Conservation (phyloP, 805 yeast genomes). For the Lipomyces yamadae region DNA sequence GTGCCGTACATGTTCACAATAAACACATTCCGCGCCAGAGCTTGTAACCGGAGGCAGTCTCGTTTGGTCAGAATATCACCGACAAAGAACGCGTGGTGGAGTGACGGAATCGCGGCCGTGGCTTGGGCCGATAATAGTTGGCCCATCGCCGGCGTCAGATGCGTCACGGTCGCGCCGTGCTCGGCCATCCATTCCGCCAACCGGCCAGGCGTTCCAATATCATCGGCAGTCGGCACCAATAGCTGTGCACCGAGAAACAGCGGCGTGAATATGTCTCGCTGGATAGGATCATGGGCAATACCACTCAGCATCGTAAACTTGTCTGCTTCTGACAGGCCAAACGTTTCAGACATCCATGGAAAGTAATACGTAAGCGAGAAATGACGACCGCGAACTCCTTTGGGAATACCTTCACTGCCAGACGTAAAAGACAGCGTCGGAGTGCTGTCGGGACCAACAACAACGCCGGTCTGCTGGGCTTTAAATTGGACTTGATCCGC, state of each 20-base stretch:
- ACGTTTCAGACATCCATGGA: constrained; percentile 96
- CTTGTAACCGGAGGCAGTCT: constrained; percentile 91
- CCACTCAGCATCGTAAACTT: constrained; percentile 97
- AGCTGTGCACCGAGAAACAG: constrained; percentile 92
- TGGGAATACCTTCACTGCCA: constrained; percentile 98
- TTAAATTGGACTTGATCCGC: constrained; percentile 53
- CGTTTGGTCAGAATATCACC: constrained; percentile 97
- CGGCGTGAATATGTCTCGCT: constrained; percentile 99
- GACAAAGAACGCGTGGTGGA: constrained; percentile 97
- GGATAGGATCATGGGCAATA: constrained; percentile 99
- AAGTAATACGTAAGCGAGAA: constrained; percentile 95
- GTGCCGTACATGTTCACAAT: constrained; percentile 99
- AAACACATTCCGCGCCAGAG: constrained; percentile 83
- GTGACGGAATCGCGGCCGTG: constrained; percentile 74
- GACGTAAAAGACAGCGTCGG: constrained; percentile 97
- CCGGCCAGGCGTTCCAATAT: constrained; percentile 97
- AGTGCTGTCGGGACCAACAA: constrained; percentile 96
- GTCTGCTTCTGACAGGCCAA: constrained; percentile 76
- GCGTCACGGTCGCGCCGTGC: constrained; percentile 92
- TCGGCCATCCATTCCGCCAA: constrained; percentile 96
- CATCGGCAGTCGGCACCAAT: constrained; percentile 93
- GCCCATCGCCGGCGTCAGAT: constrained; percentile 99
- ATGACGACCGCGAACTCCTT: constrained; percentile 98
- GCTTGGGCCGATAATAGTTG: constrained; percentile 97
- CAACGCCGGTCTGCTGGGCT: constrained; percentile 73